phyloP scores from a whole-genome alignment of 2,329 filamentous ascomycete species.

The Chrysoporthe puriensis region DNA sequence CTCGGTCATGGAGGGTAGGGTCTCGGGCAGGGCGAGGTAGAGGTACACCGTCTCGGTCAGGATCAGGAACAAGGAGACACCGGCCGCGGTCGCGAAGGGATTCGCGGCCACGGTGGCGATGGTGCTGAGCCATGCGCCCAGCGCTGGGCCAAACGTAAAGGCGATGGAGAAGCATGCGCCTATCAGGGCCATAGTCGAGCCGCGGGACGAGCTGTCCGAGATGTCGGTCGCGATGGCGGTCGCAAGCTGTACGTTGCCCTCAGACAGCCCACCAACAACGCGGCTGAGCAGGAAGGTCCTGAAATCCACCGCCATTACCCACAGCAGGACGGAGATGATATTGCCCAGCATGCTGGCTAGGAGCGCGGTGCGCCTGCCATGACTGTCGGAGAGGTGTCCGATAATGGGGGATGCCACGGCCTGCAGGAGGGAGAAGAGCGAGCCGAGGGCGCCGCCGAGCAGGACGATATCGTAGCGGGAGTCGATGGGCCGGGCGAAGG shows the following conservation, averaged over 20 bases:
- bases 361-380: constrained; percentile 85
- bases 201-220: constrained; percentile 80
- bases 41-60: constrained; percentile 87
- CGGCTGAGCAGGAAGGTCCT: constrained; percentile 93
- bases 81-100: constrained; percentile 90
- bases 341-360: constrained; percentile 93
- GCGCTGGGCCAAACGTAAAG: constrained; percentile 92
- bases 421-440: constrained; percentile 88
- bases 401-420: constrained; percentile 92
- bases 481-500: constrained; percentile 90
- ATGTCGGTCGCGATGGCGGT: constrained; percentile 97
- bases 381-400: constrained; percentile 81
- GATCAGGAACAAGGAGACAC: constrained; percentile 83
- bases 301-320: constrained; percentile 93
- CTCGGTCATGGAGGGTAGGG: constrained; percentile 64
- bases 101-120: constrained; percentile 81
- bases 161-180: constrained; percentile 96
- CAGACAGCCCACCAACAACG: constrained; percentile 88
- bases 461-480: constrained; percentile 97
- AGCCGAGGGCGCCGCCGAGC: constrained; percentile 89
- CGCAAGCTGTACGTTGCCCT: constrained; percentile 95
- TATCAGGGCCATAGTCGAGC: constrained; percentile 93
- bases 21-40: constrained; percentile 85
- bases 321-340: constrained; percentile 88
- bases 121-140: constrained; percentile 83